phyloP scores from a whole-genome alignment of 495 filamentous ascomycete genomes.

The Lepraria neglecta region DNA sequence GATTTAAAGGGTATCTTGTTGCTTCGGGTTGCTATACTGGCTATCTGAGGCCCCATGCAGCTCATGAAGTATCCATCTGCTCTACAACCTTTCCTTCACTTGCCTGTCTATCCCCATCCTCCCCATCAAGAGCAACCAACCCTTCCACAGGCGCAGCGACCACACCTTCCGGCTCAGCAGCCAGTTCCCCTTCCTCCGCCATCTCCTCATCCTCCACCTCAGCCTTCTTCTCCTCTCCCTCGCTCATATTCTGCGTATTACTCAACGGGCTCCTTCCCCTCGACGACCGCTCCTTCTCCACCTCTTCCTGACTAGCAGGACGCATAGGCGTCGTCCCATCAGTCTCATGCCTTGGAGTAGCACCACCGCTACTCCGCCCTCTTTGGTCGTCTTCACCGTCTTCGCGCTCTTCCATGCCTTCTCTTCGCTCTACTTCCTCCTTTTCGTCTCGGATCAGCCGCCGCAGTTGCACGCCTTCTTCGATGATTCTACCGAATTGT shows the following conservation, averaged over 20 bases:
- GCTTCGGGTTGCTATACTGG: not conserved
- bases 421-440: constrained; percentile 67
- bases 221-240: constrained; percentile 27
- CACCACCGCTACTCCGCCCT: constrained; percentile 47
- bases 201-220: constrained; percentile 46
- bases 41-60: not conserved
- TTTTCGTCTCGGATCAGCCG: constrained; percentile 90
- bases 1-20: not conserved
- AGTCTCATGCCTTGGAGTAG: constrained; percentile 61
- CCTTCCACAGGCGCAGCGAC: constrained; percentile 36
- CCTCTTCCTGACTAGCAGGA: constrained; percentile 38
- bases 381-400: constrained; percentile 62
- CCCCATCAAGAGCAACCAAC: constrained; percentile 36
- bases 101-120: constrained; percentile 46
- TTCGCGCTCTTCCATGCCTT: constrained; percentile 72
- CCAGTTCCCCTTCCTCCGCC: constrained; percentile 62
- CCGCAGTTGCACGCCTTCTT: constrained; percentile 79
- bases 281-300: constrained; percentile 35
- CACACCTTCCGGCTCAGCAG: constrained; percentile 32
- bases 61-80: constrained; percentile 24
- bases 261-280: constrained; percentile 38
- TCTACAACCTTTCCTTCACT: constrained; percentile 49
- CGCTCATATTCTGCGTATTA: constrained; percentile 35
- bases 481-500: constrained; percentile 86
- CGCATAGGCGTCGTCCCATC: constrained; percentile 44